Evolutionary conservation across 2,329 filamentous ascomycete genomes (phyloP).

Genomic region (Venturia nashicola): DNA sequence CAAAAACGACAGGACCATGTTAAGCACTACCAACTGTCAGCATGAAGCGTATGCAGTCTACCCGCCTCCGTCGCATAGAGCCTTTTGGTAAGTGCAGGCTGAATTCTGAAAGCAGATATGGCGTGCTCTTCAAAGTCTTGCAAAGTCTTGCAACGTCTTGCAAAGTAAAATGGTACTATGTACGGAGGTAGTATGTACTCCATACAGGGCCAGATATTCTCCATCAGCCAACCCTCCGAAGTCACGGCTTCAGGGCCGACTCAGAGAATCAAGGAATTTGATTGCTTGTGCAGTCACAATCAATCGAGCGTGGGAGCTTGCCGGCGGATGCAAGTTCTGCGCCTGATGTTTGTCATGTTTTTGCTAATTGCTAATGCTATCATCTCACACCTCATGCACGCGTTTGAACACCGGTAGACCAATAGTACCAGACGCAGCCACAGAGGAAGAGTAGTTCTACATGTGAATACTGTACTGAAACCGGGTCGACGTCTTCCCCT

Average conservation of each 20-base stretch:
- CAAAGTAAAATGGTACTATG: too few relatives aligned
- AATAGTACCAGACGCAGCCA: not conserved
- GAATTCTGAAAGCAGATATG: not conserved
- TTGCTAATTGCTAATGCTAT: not conserved
- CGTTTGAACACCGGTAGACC: not conserved
- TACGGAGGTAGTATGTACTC: too few relatives aligned
- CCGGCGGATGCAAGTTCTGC: not conserved
- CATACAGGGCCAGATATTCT: not conserved
- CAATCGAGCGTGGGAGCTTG: not conserved
- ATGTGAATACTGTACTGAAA: not conserved
- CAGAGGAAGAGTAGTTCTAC: not conserved
- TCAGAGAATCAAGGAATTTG: not conserved
- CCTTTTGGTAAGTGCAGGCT: not conserved
- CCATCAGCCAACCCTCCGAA: not conserved
- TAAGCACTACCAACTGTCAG: not conserved
- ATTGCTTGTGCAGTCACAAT: conserved; percentile 2
- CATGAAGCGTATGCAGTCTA: not conserved
- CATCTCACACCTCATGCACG: not conserved
- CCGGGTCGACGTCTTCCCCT: not conserved
- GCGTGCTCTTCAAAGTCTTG: not conserved
- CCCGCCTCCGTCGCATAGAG: not conserved
- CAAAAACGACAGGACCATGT: not conserved
- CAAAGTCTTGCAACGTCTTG: too few relatives aligned
- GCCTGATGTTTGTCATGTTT: not conserved
- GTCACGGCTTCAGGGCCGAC: not conserved